Base-by-base conservation (phyloP, 1,284 basidiomycete genomes). In the Irpex sp. region DNA sequence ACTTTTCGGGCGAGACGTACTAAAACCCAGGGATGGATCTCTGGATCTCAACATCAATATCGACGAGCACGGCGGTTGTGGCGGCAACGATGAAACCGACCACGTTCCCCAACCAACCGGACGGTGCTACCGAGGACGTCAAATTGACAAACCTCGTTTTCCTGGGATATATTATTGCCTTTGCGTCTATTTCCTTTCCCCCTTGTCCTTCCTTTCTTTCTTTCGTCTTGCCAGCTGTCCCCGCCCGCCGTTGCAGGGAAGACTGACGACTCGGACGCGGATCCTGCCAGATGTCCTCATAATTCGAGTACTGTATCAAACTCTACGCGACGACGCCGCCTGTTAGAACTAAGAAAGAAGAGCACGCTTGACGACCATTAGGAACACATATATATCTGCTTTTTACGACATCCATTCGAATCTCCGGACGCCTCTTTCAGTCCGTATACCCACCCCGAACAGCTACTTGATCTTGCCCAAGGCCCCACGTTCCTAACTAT, bases 111-210 rank as follows among this genome's bases (percentile, higher is more conserved):
- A 13, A 11, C 50, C 50, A 31, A 31, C 60, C 60, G 54, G 26
- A 11, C 55, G 31, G 43, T 37, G 33, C 46, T 47, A 15, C 46
- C 46, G 50, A 31, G 50, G 17, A 63, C 62, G 59, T 57, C 54
- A 54, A 49, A 15, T 51, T 63, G 54, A 59, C 39, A 17, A 51
- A 57, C 58, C 36, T 50, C 49, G 61, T 43, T 47, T 47, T 62
- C 39, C 39, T 46, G 39, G 13, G n/a, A 59, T 59, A 60, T 62
- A 55, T 56, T 63, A 58, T 70, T 49, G 33, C 59, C 55, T 47
- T 62, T n/a, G 11, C 36, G 35, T 64, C 68, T 62, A 59, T 60
- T 63, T 35, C 31, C 37, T 35, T 61, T 46, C 33, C 56, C 56
- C 55, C 55, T 58, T 58, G 60, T 58, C 66, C 61, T 47, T 19